phyloP scores from a whole-genome alignment of 2,329 filamentous ascomycete species.

The Lachnellula subtilissima region DNA sequence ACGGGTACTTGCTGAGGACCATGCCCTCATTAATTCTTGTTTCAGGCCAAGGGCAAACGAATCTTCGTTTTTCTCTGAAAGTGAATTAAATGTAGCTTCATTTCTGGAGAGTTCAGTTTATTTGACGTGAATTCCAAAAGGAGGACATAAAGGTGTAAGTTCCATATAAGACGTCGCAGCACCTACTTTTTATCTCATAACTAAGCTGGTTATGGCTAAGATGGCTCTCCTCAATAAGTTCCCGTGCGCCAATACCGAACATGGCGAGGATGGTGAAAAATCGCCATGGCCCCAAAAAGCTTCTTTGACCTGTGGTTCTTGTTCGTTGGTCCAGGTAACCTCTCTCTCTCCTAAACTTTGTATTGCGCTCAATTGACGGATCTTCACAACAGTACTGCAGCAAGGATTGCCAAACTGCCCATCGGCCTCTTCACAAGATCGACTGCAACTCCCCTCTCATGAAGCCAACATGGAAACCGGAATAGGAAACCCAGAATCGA shows the following conservation, averaged over 20 bases:
- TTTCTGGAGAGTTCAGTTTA: too few relatives aligned
- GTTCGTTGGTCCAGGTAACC: not conserved
- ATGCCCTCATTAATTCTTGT: not conserved
- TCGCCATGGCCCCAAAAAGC: not conserved
- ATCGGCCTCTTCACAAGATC: conserved; percentile 10
- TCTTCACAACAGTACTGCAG: conserved; percentile 10
- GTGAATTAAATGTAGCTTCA: too few relatives aligned
- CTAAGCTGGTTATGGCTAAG: not conserved
- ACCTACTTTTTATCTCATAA: too few relatives aligned
- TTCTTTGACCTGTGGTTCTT: not conserved
- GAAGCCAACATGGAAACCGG: conserved; percentile 11
- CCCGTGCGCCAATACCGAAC: not conserved
- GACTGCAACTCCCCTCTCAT: conserved; percentile 11
- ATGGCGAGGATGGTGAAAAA: not conserved
- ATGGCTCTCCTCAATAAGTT: not conserved
- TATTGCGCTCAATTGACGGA: not conserved
- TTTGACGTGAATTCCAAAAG: not conserved
- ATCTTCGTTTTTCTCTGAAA: not conserved
- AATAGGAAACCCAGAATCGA: conserved; percentile 6
- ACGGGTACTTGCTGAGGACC: not conserved
- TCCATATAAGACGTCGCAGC: too few relatives aligned
- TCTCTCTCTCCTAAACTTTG: not conserved
- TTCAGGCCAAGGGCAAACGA: not conserved
- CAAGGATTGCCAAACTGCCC: conserved; percentile 3
- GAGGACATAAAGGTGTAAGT: not conserved